phyloP scores from a whole-genome alignment of 2,329 filamentous ascomycete species.

The Pseudogymnoascus sp. region DNA sequence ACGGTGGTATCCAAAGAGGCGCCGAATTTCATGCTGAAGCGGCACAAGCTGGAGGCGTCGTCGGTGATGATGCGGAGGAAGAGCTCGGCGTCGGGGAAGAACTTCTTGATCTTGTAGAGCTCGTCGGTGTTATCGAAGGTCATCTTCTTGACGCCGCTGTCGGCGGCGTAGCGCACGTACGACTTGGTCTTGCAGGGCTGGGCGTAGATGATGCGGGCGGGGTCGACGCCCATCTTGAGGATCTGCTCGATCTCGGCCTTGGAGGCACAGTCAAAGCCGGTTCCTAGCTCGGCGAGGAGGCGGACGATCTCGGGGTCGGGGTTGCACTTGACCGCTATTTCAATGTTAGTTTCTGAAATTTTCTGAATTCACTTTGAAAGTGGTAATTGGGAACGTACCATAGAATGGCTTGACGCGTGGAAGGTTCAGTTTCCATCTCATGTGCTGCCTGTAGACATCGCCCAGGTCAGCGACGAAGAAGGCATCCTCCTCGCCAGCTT shows the following conservation, averaged over 20 bases:
- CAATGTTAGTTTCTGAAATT: slow-evolving; percentile 13
- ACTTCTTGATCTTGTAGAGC: slow-evolving; percentile 92
- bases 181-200: slow-evolving; percentile 99
- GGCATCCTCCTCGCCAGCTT: slow-evolving; percentile 88
- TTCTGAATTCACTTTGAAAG: slow-evolving; percentile 11
- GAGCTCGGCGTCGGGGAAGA: slow-evolving; percentile 82
- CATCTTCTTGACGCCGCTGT: slow-evolving; percentile 89
- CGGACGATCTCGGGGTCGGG: slow-evolving; percentile 83
- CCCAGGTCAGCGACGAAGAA: slow-evolving; percentile 98
- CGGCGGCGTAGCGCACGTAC: slow-evolving; percentile 84
- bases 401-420: slow-evolving; percentile 93
- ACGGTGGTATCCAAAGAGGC: slow-evolving; percentile 77
- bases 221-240: slow-evolving; percentile 72
- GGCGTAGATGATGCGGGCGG: slow-evolving; percentile 93
- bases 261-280: slow-evolving; percentile 96
- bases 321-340: slow-evolving; percentile 92
- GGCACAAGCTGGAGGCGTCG: slow-evolving; percentile 89
- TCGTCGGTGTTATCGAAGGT: slow-evolving; percentile 98
- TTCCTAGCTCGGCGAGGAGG: slow-evolving; percentile 80
- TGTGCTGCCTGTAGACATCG: slow-evolving; percentile 96
- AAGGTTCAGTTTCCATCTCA: slow-evolving; percentile 95
- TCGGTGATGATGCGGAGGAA: slow-evolving; percentile 94
- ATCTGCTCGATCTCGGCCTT: slow-evolving; percentile 96
- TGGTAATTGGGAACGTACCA: slow-evolving; percentile 48
- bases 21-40: slow-evolving; percentile 94